Evolutionary conservation across 2,329 filamentous ascomycete species (phyloP), one percentile per base, ranked within the genome.

Genomic region (Phialophora expanda): DNA sequence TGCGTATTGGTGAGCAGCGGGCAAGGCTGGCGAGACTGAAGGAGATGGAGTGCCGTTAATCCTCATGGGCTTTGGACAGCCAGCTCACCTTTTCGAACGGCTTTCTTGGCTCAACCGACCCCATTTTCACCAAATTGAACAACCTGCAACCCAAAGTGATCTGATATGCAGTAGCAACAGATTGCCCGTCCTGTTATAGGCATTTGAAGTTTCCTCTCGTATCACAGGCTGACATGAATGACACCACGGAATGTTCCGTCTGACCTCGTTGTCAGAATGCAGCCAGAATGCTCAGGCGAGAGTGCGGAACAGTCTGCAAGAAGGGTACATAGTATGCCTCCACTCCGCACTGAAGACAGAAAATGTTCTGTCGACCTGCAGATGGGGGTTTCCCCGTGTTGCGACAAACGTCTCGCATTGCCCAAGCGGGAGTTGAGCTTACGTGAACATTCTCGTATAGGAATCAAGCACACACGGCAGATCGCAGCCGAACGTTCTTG

Each of bases 81-180:
- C 38, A n/a, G 7, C 41, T 56, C 46, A 59, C 56, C 56, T 65
- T 65, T 55, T 65, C 62, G 38, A 65, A 65, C 17, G 62, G 55
- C 58, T 20, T 61, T 56, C 48, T 50, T 51, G 50, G 24, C 51
- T 65, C 56, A 53, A 56, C 32, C 34, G 48, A 65, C n/a, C 62
- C 62, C 56, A 60, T 65, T 14, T 26, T 56, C 20, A 32, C 6
- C 32, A 7, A 11, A 8, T 41, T 17, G n/a, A 61, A 26, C 48
- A 12, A 24, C 12, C 14, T 28, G 24, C 14, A 17, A 51, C 7
- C 26, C 48, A 26, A 11, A 51, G 20, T n/a, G 48, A 51, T 12
- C 20, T 4, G 9, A 22, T 8, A 51, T 51, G 1, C 12, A 12
- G 48, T 12, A 26, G 22, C 48, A 51, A 14, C 8, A 12, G 24